phyloP scores from a whole-genome alignment of 2,329 filamentous ascomycete species.

The Davidsoniella virescens region DNA sequence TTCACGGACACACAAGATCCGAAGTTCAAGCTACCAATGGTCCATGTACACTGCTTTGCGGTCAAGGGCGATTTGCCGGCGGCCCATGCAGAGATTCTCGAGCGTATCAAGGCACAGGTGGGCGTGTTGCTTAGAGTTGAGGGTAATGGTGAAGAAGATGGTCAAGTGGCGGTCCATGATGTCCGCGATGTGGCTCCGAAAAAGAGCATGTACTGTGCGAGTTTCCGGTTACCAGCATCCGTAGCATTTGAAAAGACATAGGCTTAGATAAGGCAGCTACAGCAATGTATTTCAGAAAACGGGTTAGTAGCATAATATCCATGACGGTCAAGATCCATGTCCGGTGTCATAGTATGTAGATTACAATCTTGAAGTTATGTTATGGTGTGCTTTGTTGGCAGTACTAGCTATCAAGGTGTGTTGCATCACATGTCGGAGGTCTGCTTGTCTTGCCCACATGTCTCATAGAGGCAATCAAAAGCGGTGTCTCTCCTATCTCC shows the following conservation, averaged over 20 bases:
- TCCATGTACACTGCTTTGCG: conserved; percentile 92
- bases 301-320: too few relatives aligned
- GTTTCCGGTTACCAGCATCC: conserved; percentile 65
- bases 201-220: conserved; percentile 95
- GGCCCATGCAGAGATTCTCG: conserved; percentile 34
- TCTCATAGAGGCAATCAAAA: too few relatives aligned
- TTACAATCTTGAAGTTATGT: too few relatives aligned
- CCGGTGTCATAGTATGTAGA: too few relatives aligned
- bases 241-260: conserved; percentile 53
- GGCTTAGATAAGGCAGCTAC: too few relatives aligned
- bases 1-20: conserved; percentile 41
- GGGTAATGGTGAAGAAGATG: conserved; percentile 30
- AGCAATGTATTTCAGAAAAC: too few relatives aligned
- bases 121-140: conserved; percentile 21
- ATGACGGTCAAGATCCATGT: too few relatives aligned
- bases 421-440: too few relatives aligned
- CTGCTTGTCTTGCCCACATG: too few relatives aligned
- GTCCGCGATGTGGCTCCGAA: conserved; percentile 82
- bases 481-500: too few relatives aligned
- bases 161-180: conserved; percentile 42
- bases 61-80: conserved; percentile 57
- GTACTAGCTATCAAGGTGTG: too few relatives aligned
- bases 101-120: conserved; percentile 27
- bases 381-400: too few relatives aligned
- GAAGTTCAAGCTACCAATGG: conserved; percentile 49